phyloP scores from a whole-genome alignment of 108 stramenopile species.

The Nannochloropsis oceanica region DNA sequence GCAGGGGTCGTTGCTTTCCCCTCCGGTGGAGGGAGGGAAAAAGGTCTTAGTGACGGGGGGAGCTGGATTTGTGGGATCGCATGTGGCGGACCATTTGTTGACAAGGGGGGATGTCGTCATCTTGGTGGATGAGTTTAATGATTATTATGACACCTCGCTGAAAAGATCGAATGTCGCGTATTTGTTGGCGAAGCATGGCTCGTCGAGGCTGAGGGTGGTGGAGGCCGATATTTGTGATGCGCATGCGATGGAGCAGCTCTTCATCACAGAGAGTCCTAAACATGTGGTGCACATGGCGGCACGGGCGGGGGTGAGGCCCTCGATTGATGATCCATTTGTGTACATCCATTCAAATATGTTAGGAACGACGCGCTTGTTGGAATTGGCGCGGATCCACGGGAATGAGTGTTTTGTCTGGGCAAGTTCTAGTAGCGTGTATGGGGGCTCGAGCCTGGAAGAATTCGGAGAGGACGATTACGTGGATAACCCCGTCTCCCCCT shows the following conservation, averaged over 20 bases:
- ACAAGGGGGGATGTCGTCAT: slow-evolving; percentile 81
- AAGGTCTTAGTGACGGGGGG: slow-evolving; percentile 88
- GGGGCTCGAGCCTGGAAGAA: slow-evolving; percentile 51
- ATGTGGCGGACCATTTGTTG: slow-evolving; percentile 51
- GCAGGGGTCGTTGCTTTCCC: neutral
- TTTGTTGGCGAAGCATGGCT: slow-evolving; percentile 33
- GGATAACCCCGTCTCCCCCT: slow-evolving; percentile 79
- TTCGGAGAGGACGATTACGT: slow-evolving; percentile 76
- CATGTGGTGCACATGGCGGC: slow-evolving; percentile 84
- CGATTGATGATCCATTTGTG: slow-evolving; percentile 73
- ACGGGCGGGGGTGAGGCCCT: slow-evolving; percentile 72
- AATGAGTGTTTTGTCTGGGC: slow-evolving; percentile 73
- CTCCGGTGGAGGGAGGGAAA: slow-evolving; percentile 4
- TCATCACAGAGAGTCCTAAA: slow-evolving; percentile 48
- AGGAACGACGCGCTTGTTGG: slow-evolving; percentile 67
- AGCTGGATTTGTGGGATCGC: slow-evolving; percentile 87
- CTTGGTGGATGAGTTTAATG: slow-evolving; percentile 92
- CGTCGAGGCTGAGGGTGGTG: slow-evolving; percentile 21
- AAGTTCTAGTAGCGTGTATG: slow-evolving; percentile 70
- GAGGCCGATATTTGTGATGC: slow-evolving; percentile 84
- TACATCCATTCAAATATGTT: slow-evolving; percentile 77
- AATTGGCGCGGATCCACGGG: slow-evolving; percentile 49
- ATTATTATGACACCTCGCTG: slow-evolving; percentile 81
- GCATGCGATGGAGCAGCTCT: slow-evolving; percentile 56
- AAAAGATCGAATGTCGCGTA: slow-evolving; percentile 69